Evolutionary conservation across 768 basidiomycete species (phyloP), one percentile per base, ranked within the genome.

Genomic region (Guyanaporus albipodus): DNA sequence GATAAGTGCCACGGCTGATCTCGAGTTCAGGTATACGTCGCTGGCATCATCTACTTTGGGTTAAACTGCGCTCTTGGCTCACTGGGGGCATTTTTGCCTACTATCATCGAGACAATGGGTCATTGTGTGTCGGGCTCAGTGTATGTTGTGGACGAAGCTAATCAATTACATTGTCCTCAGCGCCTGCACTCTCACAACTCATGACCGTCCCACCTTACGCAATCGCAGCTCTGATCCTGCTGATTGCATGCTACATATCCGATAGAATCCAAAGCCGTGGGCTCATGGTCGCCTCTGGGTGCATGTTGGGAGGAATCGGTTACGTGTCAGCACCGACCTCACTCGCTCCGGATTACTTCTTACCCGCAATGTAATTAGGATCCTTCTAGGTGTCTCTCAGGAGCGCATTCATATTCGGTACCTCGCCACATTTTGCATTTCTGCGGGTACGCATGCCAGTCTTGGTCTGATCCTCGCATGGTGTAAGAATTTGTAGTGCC

Each of bases 171-270:
- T 26, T 29, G 6, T 47, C 42, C 18, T 8, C 42, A 76, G 74
- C 71, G 15, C 57, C 68, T 41, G 76, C 75, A 6, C 48, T 73
- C 35, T 70, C 73, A 0, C 76, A 79, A 52, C 59, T 79, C 1
- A 68, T 77, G 54, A 76, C 76, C 5, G 77, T 79, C 8, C 77
- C 78, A 7, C 79, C 79, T 9, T 79, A 80, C 50, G 74, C 75
- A 6, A 67, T 70, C 4, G 70, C 70, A 1, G 61, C 73, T 9
- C 43, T 67, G 10, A 58, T 75, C 28, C 55, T 76, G 9, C 52
- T 71, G 42, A 23, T 57, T 12, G 43, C 61, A 8, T 72, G 69
- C 0, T 77, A 70, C 48, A 48, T 48, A 15, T 75, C 78, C 5
- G 75, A 77, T 50, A 64, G 71, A 48, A 63, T 73, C 2, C 71